A percentile compares a stretch with the other conserved stretches of the same genome.
These are phyloP conservation scores for Aspergillus nidulans DNA, from an alignment of 495 filamentous ascomycete species.

Conservation along the genomic window DNA sequence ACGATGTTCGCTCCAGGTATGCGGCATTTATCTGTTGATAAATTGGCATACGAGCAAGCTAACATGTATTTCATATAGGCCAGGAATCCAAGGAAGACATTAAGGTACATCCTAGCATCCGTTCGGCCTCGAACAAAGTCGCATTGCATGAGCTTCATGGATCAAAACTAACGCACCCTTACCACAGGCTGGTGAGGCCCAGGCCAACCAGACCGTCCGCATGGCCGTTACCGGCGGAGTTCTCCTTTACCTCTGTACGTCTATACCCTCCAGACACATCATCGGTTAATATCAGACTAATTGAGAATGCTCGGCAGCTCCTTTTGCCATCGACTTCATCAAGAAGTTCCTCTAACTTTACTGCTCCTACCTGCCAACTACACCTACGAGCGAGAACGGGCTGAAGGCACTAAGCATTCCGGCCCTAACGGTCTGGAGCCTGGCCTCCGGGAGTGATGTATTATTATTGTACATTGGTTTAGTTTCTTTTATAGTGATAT, in stretches of 20 bases:
- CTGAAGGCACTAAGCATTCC: not conserved
- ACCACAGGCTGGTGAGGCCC: slow-evolving; percentile 58
- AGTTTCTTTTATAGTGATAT: slow-evolving; percentile 18
- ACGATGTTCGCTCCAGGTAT: slow-evolving; percentile 46
- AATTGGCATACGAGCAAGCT: too few species aligned
- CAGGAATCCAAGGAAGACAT: slow-evolving; percentile 48
- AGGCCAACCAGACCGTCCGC: slow-evolving; percentile 64
- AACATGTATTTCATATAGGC: slow-evolving; percentile 17
- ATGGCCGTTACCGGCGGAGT: slow-evolving; percentile 57
- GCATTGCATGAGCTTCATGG: not conserved
- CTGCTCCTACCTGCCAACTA: not conserved
- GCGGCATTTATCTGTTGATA: not conserved
- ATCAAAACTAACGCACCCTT: not conserved
- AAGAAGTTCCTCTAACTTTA: slow-evolving; percentile 59
- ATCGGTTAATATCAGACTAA: not conserved
- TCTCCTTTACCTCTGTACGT: slow-evolving; percentile 77
- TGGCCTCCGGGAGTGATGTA: slow-evolving; percentile 23
- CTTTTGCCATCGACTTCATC: not conserved
- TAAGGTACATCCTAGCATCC: slow-evolving; percentile 25
- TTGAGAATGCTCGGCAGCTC: not conserved
- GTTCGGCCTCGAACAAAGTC: not conserved
- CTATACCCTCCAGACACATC: not conserved
- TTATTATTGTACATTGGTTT: slow-evolving; percentile 34
- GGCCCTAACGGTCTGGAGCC: not conserved
- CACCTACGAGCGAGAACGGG: not conserved